A percentile compares a stretch with the other conserved stretches of the same genome.
phyloP scores from a whole-genome alignment of 371 early-diverging fungal genomes.

The Syncephalastrum contaminatum region DNA sequence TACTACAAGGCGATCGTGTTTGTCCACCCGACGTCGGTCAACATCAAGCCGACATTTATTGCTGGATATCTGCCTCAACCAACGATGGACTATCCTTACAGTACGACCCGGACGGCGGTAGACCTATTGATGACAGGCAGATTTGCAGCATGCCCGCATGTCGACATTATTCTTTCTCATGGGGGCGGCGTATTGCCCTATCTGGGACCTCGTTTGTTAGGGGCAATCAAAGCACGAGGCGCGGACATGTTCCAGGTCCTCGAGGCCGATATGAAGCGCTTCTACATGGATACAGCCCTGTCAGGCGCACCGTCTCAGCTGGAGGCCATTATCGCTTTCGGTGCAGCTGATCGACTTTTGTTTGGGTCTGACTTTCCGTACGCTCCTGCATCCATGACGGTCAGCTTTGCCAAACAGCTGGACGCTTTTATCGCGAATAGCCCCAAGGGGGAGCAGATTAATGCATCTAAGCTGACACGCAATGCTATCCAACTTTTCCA shows the following conservation, averaged over 20 bases:
- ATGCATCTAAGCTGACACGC: too few relatives aligned
- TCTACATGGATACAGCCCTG: conserved; percentile 4
- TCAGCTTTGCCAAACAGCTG: not conserved
- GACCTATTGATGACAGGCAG: conserved; percentile 12
- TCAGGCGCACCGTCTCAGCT: not conserved
- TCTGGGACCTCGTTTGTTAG: not conserved
- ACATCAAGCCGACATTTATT: conserved; percentile 1
- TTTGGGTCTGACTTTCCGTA: conserved; percentile 7
- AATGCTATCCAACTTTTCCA: too few relatives aligned
- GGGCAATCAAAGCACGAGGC: not conserved
- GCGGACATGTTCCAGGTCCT: not conserved
- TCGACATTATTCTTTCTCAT: conserved; percentile 12
- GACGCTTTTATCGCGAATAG: too few relatives aligned
- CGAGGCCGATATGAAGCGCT: not conserved
- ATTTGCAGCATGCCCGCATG: conserved; percentile 7
- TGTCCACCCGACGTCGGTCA: conserved; percentile 9
- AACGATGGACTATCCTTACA: conserved; percentile 8
- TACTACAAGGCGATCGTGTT: conserved; percentile 6
- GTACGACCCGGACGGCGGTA: conserved; percentile 12
- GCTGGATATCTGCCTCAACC: conserved; percentile 9
- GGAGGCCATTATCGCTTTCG: conserved; percentile 6
- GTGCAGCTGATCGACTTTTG: not conserved
- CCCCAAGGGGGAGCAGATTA: too few relatives aligned
- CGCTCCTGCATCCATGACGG: not conserved
- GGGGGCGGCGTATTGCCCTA: conserved; percentile 3